Evolutionary conservation across 108 stramenopile genomes (phyloP).

Genomic region (Nitzschia sp.): DNA sequence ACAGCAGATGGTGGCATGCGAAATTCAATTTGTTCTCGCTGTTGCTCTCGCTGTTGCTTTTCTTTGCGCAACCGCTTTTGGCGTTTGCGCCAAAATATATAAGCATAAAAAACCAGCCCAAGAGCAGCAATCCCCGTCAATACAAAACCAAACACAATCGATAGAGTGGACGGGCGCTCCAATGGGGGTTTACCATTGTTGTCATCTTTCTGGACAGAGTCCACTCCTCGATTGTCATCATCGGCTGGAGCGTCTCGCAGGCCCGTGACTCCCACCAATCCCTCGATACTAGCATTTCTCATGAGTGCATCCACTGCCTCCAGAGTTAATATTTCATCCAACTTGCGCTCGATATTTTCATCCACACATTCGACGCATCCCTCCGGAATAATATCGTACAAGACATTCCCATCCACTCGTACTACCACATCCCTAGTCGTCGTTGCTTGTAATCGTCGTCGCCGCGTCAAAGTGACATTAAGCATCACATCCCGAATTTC

Average conservation of each 20-base stretch:
- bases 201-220: not conserved
- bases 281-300: constrained; percentile 6
- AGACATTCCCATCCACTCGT: constrained; percentile 3
- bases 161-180: constrained; percentile 32
- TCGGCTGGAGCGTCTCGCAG: not conserved
- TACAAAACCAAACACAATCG: constrained; percentile 41
- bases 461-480: not conserved
- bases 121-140: constrained; percentile 24
- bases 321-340: not conserved
- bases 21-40: constrained; percentile 8
- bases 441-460: not conserved
- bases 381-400: constrained; percentile 10
- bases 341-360: not conserved
- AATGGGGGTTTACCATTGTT: not conserved
- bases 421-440: not conserved
- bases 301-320: not conserved
- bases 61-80: constrained; percentile 21
- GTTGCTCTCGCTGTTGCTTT: constrained; percentile 1
- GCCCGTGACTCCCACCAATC: constrained; percentile 17
- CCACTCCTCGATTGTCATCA: not conserved
- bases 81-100: constrained; percentile 32
- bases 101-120: constrained; percentile 25
- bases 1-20: constrained; percentile 1
- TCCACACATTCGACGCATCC: constrained; percentile 8
- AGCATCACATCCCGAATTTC: constrained; percentile 18